Base-by-base conservation (phyloP, 306 rosid species). In the Dryas octopetala region DNA sequence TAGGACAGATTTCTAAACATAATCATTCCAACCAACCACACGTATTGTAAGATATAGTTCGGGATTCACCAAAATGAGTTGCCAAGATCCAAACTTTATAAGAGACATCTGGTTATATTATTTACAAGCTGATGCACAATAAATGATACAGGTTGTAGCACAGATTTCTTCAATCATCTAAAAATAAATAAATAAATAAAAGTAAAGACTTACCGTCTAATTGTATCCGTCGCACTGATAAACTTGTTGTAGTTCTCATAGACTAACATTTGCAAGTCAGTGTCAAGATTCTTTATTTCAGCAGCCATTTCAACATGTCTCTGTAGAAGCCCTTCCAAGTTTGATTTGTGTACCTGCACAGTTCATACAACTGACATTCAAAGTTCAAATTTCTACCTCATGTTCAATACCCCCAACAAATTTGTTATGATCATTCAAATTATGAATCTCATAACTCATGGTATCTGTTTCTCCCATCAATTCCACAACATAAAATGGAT, bases 201-300 rank as follows among this genome's bases (percentile, higher is more conserved):
- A 23, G 50, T 23, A 6, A 57, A 62, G 12, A 67, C 23, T 62
- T 54, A 88, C 96, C 96, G 93, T 85, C 87, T 91, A 11, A 95
- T 91, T 7, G 97, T 88, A 84, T 91, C 98, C 0, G 98, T 95
- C 23, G 96, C 97, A 26, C 97, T 90, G 73, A 95, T 86, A 80
- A 95, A 91, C 85, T 91, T 95, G 81, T 90, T 95, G 80, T 91
- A 95, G 79, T 95, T 89, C 85, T 95, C 98, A 64, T 90, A 95
- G 4, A 95, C 97, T 19, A 95, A 71, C 97, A 91, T 95, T 84
- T 95, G 98, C 77, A 95, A 78, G 78, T 91, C 98, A 11, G 97
- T 95, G 75, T 95, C 98, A 3, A 95, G 97, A 88, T 95, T 95
- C 96, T 95, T 95, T n/a, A 91, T 92, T 80, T 95, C 98, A 17